Evolutionary conservation across 345 rosid species (phyloP), one percentile per base, ranked within the genome.

Genomic region (Brassica cretica): DNA sequence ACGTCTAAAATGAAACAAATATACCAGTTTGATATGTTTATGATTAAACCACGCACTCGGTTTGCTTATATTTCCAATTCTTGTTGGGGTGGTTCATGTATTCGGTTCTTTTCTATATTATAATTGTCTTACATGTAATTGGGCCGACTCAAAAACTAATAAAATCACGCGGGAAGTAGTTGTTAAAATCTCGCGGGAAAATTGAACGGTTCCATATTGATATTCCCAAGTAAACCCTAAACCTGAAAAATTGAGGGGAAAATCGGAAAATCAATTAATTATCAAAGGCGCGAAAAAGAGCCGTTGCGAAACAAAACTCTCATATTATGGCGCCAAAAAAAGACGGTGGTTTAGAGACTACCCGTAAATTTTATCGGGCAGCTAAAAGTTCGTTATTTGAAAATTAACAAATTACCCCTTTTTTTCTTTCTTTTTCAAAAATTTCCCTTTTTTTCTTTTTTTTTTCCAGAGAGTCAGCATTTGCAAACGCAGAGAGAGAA

Each of bases 221-320:
- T 19, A 9, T 19, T 39, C 71, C 11, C 16, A 67, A 24, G 18
- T 8, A 72, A 37, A 24, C 5, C 5, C 32, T 4, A 72, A 37
- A 24, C 1, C 27, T 61, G 33, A 19, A 78, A 73, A 78, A 68
- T 12, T 16, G 39, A 64, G 84, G 85, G 60, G 51, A 68, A 69
- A 71, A 53, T 68, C 7, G 78, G 73, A 70, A 53, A 75, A 71
- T 66, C 8, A 24, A 0, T 5, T 33, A 15, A 29, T 37, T 76
- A 61, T 1, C 9, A 2, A 73, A 71, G 81, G 93, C 95, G 95
- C 89, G 93, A 88, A 90, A 79, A 82, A 85, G 90, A 88, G 88
- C 91, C 95, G 95, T 90, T 90, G 89, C 44, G 5, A 35, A 60
- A 71, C 56, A 46, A 82, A 79, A 68, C 76, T 74, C 77, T 71